Base-by-base conservation (phyloP, 106 monocot genomes). In the Posidonia australis region DNA sequence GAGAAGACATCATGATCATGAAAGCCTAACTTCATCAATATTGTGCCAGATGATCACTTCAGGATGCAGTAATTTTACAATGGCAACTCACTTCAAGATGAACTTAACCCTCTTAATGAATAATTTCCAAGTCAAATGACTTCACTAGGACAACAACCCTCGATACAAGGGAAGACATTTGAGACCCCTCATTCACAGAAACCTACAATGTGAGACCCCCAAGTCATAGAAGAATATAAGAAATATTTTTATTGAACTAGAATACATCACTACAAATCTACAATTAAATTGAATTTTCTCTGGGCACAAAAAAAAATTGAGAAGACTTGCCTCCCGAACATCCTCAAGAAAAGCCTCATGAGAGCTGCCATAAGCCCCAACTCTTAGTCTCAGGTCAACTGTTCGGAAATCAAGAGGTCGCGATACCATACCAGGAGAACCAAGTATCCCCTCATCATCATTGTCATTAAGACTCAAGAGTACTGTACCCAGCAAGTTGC, bases 361-460 rank as follows among this genome's bases (percentile, higher is more conserved):
- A 24, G 81, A 87, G 45, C 85, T 83, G 77, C 74, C 58, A 77
- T 98, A 98, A 65, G 83, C 87, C 46, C 91, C 98, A 73, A 58
- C 72, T 58, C 76, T 76, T 63, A 98, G 53, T 69, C 91, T 82
- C 73, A 91, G 60, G 72, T 98, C 98, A 71, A 98, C 82, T 47
- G 86, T 85, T 14, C 98, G 84, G 54, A 98, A 98, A 74, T 98
- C 98, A 52, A 98, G 57, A 57, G 98, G 91, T 4, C 98, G 87
- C 62, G 98, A 85, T 60, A 98, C 79, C 81, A 81, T 85, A 46
- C 77, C 84, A 75, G 98, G 87, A 64, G 73, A 84, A 23, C 98
- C 98, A 83, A 98, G 80, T 58, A 98, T 81, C 18, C 98, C 98
- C 41, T 91, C 82, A 55, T 87, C 90, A 47, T 87, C 87, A 68